Evolutionary conservation across 371 early-diverging fungal genomes (phyloP), one percentile per base, ranked within the genome.

Genomic region (Batkoa obscura): DNA sequence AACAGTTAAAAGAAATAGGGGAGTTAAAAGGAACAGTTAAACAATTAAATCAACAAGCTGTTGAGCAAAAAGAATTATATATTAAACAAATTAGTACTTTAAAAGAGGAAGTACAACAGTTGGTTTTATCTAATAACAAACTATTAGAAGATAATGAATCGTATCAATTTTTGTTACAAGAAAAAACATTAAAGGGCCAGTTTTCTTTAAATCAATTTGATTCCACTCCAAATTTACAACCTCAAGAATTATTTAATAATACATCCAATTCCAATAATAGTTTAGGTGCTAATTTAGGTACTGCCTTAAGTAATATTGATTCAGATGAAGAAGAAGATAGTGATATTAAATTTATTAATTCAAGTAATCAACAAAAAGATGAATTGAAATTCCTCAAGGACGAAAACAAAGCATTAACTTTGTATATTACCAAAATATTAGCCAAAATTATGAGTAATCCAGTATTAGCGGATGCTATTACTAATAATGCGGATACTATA

Each of bases 61-160:
- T 42, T 10, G 32, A n/a, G 13, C 17, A 8, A 4, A 42, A 55
- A 34, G 43, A 55, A 43, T 15, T 31, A 13, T 23, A n/a, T 30
- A 30, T 13, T 3, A 9, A 23, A 3, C 39, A 55, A 33, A 50
- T 61, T 37, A 46, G 39, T 31, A 39, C 58, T n/a, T 67, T 83
- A 17, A 77, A 79, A 55, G 66, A 71, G 36, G 76, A 83, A 48
- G 65, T 75, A 17, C 58, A 59, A 49, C 81, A 80, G 62, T 70
- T 83, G 10, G 76, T 76, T 42, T 75, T 79, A 39, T 59, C 84
- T 54, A 86, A 86, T 63, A 70, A 68, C 53, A 70, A 76, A 1
- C 65, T 88, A 51, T 77, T 79, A 79, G 86, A 88, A 59, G 90
- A 88, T 50, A 86, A 83, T 66, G 90, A 88, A 64, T 77, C 83